These are phyloP conservation scores for Colletotrichum sansevieriae DNA, from an alignment of 2,329 filamentous ascomycete genomes.

Conservation along the genomic window DNA sequence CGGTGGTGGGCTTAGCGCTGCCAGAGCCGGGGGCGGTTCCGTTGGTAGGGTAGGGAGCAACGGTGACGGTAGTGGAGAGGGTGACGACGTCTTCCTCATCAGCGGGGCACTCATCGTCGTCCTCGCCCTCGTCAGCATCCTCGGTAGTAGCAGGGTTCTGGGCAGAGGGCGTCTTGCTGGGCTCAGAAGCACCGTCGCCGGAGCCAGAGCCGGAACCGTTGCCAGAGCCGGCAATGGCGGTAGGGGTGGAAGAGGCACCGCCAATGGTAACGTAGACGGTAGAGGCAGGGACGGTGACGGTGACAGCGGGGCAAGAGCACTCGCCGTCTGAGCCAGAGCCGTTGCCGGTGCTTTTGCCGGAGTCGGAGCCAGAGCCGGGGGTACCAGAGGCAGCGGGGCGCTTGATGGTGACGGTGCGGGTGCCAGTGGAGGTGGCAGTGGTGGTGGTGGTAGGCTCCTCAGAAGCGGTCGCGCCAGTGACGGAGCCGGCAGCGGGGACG, in stretches of 20 bases:
- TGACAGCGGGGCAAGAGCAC: conserved; percentile 43
- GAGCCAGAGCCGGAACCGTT: conserved; percentile 38
- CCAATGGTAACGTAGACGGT: conserved; percentile 48
- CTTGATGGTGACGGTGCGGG: conserved; percentile 52
- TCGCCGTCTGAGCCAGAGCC: conserved; percentile 29
- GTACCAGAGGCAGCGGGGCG: conserved; percentile 39
- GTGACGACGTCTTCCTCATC: conserved; percentile 47
- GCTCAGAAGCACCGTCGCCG: conserved; percentile 24
- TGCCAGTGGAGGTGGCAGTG: conserved; percentile 53
- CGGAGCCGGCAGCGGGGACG: conserved; percentile 17
- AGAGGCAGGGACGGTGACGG: conserved; percentile 45
- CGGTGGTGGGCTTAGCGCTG: conserved; percentile 51
- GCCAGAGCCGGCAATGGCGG: conserved; percentile 27
- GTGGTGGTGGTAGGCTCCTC: conserved; percentile 53
- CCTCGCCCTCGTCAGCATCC: conserved; percentile 38
- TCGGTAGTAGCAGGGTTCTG: conserved; percentile 45
- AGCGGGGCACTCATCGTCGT: conserved; percentile 41
- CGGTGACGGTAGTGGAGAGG: conserved; percentile 49
- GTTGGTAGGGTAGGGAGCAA: conserved; percentile 57
- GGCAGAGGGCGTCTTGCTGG: conserved; percentile 43
- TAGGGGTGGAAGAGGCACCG: conserved; percentile 27
- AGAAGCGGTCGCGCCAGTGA: conserved; percentile 36
- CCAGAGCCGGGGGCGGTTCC: conserved; percentile 50
- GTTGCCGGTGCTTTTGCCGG: conserved; percentile 13
- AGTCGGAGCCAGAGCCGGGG: conserved; percentile 23